Conservation (phyloP, 257 asterid genomes). For the Jacaranda mimosifolia region DNA sequence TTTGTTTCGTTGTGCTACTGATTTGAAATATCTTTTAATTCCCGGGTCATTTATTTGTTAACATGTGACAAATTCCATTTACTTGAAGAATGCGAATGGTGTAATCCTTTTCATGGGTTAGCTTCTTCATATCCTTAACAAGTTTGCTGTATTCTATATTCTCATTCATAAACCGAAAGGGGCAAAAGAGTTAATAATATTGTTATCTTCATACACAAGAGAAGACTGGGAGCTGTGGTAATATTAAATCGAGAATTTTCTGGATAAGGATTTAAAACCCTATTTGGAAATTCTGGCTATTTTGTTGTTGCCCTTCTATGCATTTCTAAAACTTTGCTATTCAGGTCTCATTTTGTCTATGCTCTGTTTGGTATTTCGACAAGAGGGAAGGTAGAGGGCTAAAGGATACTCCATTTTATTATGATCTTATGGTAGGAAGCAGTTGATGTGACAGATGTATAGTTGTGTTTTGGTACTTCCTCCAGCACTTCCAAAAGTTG, state of each 20-base stretch:
- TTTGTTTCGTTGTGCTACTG: background rate
- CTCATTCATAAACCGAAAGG: constrained; percentile 7
- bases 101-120: constrained; percentile 6
- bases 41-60: background rate
- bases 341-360: background rate
- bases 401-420: background rate
- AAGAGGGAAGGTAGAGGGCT: background rate
- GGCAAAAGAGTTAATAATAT: constrained; percentile 3
- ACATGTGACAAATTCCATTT: constrained; percentile 6
- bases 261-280: background rate
- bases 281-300: background rate
- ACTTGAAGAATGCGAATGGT: constrained; percentile 14
- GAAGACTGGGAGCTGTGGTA: constrained; percentile 5
- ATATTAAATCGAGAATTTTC: constrained; percentile 9
- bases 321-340: background rate
- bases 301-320: background rate
- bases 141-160: background rate
- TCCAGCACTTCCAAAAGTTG: background rate
- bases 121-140: background rate
- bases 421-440: background rate
- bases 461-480: background rate
- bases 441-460: background rate
- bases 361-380: background rate
- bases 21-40: background rate
- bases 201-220: constrained; percentile 23